These are phyloP conservation scores for Cyphellophora europaea DNA, from an alignment of 2,329 filamentous ascomycete genomes.

Conservation along the genomic window DNA sequence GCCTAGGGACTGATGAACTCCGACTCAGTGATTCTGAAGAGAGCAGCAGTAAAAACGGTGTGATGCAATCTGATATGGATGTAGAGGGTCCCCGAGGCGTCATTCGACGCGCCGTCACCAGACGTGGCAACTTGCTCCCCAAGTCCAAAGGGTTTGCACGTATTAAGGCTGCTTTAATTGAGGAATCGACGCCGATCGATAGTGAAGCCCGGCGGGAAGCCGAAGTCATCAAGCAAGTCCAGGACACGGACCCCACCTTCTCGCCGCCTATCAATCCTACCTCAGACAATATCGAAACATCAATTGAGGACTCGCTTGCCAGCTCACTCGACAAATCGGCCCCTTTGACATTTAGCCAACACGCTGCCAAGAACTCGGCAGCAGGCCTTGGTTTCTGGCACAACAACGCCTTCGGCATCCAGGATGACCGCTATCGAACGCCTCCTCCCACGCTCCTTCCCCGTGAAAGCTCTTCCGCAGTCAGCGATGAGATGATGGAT, in stretches of 20 bases:
- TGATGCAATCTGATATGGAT: constrained; percentile 26
- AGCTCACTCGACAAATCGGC: constrained; percentile 7
- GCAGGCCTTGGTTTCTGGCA: constrained; percentile 65
- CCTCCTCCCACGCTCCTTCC: constrained; percentile 56
- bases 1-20: constrained; percentile 79
- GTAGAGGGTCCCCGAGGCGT: constrained; percentile 54
- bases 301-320: constrained; percentile 40
- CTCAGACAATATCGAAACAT: constrained; percentile 56
- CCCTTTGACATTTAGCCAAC: constrained; percentile 65
- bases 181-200: constrained; percentile 81
- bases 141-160: constrained; percentile 95
- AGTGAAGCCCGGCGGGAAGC: constrained; percentile 83
- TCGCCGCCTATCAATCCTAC: constrained; percentile 18
- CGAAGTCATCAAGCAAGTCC: constrained; percentile 89
- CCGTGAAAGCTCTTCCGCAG: constrained; percentile 40
- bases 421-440: constrained; percentile 55
- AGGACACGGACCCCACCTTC: constrained; percentile 65
- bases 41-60: constrained; percentile 38
- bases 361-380: constrained; percentile 57
- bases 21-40: constrained; percentile 70
- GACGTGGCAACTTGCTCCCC: constrained; percentile 81
- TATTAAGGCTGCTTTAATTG: constrained; percentile 78
- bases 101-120: constrained; percentile 71
- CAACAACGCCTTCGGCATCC: constrained; percentile 47
- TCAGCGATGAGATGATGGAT: constrained; percentile 25